phyloP scores from a whole-genome alignment of 768 basidiomycete species.

The Pleurotus giganteus region DNA sequence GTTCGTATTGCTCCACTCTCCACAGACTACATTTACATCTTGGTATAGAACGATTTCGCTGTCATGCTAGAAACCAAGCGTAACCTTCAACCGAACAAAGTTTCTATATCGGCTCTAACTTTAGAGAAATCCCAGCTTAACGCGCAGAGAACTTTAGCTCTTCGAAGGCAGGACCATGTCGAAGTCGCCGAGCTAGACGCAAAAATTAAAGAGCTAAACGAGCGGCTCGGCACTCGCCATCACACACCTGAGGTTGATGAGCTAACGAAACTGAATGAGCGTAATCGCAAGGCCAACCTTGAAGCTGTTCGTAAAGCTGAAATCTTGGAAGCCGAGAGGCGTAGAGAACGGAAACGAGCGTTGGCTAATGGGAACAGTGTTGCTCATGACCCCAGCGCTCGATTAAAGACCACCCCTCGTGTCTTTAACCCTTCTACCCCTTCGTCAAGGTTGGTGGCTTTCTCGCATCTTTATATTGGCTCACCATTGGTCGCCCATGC shows the following conservation, averaged over 20 bases:
- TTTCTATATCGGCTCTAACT: conserved; percentile 33
- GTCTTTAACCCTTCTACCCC: conserved; percentile 49
- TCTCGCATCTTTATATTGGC: not conserved
- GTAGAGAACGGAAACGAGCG: conserved; percentile 61
- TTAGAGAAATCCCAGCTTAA: conserved; percentile 67
- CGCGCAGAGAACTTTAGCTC: conserved; percentile 72
- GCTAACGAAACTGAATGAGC: conserved; percentile 82
- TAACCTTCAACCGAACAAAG: conserved; percentile 30
- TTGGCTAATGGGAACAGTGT: conserved; percentile 32
- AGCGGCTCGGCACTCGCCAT: conserved; percentile 14
- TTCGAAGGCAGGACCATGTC: conserved; percentile 65
- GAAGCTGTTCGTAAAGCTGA: conserved; percentile 82
- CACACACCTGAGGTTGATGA: conserved; percentile 37
- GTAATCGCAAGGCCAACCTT: conserved; percentile 81
- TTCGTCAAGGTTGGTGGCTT: conserved; percentile 55
- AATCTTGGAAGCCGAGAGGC: conserved; percentile 60
- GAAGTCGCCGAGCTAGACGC: conserved; percentile 63
- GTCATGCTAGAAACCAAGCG: conserved; percentile 74
- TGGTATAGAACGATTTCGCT: conserved; percentile 71
- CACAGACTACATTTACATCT: conserved; percentile 11
- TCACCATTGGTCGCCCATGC: conserved; percentile 10
- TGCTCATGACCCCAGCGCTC: conserved; percentile 56
- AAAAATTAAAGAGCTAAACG: conserved; percentile 55
- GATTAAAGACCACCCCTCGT: conserved; percentile 64
- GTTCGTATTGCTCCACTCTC: conserved; percentile 37